Percentiles rank a stretch among this genome's conserved stretches.
These are phyloP conservation scores for Claviceps citrina DNA, from an alignment of 2,329 filamentous ascomycete genomes.

Conservation along the genomic window DNA sequence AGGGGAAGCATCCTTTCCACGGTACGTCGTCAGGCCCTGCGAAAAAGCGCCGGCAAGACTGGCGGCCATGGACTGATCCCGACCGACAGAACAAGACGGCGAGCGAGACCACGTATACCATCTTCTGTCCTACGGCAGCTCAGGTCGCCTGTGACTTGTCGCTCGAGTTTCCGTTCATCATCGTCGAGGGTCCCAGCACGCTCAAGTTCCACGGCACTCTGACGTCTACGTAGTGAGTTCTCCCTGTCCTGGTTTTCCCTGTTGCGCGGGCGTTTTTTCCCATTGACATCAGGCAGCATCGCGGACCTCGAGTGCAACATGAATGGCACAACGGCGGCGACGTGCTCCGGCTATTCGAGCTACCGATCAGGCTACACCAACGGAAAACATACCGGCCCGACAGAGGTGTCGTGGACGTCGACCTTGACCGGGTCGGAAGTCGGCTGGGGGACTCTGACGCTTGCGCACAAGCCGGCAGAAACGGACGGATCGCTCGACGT, in stretches of 20 bases:
- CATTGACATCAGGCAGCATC: too few relatives aligned
- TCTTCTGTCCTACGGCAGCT: conserved; percentile 31
- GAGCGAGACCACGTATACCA: conserved; percentile 29
- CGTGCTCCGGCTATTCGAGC: conserved; percentile 34
- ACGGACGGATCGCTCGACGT: conserved; percentile 15
- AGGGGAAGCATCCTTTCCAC: conserved; percentile 30
- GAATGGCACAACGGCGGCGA: conserved; percentile 26
- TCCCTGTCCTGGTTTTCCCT: too few relatives aligned
- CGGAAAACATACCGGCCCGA: conserved; percentile 25
- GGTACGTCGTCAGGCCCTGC: conserved; percentile 23
- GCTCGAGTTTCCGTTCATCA: conserved; percentile 30
- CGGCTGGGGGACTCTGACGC: conserved; percentile 29
- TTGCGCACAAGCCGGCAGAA: conserved; percentile 22
- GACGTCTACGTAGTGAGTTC: conserved; percentile 27
- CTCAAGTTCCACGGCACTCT: conserved; percentile 28
- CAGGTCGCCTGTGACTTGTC: conserved; percentile 27
- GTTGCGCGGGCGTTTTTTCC: too few relatives aligned
- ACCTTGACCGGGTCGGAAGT: conserved; percentile 27
- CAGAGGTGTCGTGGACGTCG: conserved; percentile 29
- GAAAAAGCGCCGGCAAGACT: too few relatives aligned
- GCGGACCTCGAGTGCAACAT: conserved; percentile 29
- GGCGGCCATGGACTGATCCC: too few relatives aligned
- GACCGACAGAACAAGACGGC: conserved; percentile 19
- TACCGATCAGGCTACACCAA: conserved; percentile 24
- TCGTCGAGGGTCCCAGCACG: conserved; percentile 30